Percentiles rank a stretch among this genome's conserved stretches.
These are phyloP conservation scores for Cytospora paraplurivora DNA, from an alignment of 2,329 filamentous ascomycete genomes.

Conservation along the genomic window DNA sequence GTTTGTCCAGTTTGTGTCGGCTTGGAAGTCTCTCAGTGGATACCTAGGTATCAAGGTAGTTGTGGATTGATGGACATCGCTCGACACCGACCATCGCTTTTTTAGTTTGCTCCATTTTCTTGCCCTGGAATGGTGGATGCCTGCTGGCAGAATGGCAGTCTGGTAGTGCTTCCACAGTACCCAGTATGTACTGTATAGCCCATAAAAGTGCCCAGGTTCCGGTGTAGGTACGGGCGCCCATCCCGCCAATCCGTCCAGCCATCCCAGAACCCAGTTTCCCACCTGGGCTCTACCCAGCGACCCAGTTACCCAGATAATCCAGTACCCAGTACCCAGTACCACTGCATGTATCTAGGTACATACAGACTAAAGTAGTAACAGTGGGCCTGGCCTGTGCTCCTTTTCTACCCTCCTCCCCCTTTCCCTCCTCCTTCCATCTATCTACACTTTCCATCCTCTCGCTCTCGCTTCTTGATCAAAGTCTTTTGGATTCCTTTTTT, in stretches of 20 bases:
- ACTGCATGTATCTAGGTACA: not conserved
- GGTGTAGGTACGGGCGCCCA: not conserved
- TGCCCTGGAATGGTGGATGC: not conserved
- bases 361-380: not conserved
- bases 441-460: conserved; percentile 1
- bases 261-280: too few relatives aligned
- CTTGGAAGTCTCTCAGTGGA: not conserved
- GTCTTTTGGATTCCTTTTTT: conserved; percentile 8
- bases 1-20: not conserved
- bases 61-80: conserved; percentile 1
- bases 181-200: too few relatives aligned
- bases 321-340: not conserved
- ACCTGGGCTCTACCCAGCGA: too few relatives aligned
- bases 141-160: not conserved
- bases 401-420: conserved; percentile 22
- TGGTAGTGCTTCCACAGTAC: not conserved
- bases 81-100: conserved; percentile 22
- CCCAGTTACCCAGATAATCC: not conserved
- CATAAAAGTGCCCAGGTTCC: too few relatives aligned
- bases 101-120: conserved; percentile 9
- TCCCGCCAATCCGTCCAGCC: too few relatives aligned
- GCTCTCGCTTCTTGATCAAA: conserved; percentile 5
- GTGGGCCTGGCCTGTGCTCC: conserved; percentile 4
- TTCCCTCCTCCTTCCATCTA: conserved; percentile 14
- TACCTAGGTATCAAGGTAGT: too few relatives aligned